Percentiles rank a stretch among this genome's conserved stretches.
Evolutionary conservation across 2,329 filamentous ascomycete species (phyloP).

Genomic region (Emmonsia crescens): DNA sequence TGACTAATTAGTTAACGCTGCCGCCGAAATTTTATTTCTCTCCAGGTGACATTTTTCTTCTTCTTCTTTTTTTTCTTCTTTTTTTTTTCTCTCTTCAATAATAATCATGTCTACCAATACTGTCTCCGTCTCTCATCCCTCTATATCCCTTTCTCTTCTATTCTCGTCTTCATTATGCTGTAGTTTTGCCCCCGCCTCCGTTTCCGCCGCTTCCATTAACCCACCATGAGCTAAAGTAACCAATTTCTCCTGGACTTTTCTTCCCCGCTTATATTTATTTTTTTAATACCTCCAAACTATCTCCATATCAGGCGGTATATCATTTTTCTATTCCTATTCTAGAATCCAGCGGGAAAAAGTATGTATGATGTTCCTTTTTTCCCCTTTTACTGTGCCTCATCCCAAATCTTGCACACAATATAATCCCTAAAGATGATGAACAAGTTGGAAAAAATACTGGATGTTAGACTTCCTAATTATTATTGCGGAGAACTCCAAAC

Average conservation of each 20-base stretch:
- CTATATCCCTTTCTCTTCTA: background rate
- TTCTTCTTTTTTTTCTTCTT: background rate
- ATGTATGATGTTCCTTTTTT: background rate
- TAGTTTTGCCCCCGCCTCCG: no score
- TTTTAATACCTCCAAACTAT: background rate
- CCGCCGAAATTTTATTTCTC: background rate
- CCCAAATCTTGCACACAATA: constrained; percentile 10
- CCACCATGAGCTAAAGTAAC: constrained; percentile 3
- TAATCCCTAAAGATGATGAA: constrained; percentile 26
- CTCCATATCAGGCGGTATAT: background rate
- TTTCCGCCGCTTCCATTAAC: background rate
- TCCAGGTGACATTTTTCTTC: background rate
- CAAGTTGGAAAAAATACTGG: constrained; percentile 20
- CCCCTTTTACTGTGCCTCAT: background rate
- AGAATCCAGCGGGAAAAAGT: background rate
- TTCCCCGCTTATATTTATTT: background rate
- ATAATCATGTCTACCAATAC: background rate
- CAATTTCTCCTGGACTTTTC: no score
- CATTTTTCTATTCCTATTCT: background rate
- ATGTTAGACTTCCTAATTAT: constrained; percentile 41
- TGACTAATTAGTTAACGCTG: background rate
- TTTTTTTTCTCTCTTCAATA: background rate
- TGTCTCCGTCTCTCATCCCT: background rate
- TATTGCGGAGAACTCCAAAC: constrained; percentile 28
- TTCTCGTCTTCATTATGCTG: background rate